Conservation (phyloP, 495 filamentous ascomycete species). For the Hypoxylon intermedium region DNA sequence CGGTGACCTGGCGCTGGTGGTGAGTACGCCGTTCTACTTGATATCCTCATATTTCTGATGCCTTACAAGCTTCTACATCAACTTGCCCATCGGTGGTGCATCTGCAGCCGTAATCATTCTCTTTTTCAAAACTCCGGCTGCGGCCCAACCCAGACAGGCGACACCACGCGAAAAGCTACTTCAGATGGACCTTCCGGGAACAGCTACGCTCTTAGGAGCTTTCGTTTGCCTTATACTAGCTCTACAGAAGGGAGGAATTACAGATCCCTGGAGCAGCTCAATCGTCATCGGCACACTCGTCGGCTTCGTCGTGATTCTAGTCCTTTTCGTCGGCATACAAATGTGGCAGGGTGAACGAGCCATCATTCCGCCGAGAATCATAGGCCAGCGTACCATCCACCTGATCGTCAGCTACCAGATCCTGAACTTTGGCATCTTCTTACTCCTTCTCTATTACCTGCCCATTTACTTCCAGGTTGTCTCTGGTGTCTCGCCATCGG, state of each 20-base stretch:
- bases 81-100: conserved; percentile 52
- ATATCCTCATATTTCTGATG: too few relatives aligned
- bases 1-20: conserved; percentile 58
- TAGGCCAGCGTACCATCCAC: conserved; percentile 47
- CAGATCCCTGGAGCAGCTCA: conserved; percentile 51
- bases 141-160: neutral
- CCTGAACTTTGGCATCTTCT: conserved; percentile 32
- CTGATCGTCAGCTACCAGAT: neutral
- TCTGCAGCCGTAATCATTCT: conserved; percentile 57
- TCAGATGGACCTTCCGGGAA: conserved; percentile 25
- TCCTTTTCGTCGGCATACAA: conserved; percentile 43
- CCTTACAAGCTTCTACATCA: conserved; percentile 62
- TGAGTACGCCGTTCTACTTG: too few relatives aligned
- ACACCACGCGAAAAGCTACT: conserved; percentile 42
- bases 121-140: conserved; percentile 56
- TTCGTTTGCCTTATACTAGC: conserved; percentile 8
- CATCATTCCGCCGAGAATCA: conserved; percentile 54
- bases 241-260: conserved; percentile 56
- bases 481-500: conserved; percentile 50
- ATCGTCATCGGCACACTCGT: conserved; percentile 58
- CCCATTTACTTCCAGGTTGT: conserved; percentile 70
- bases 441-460: conserved; percentile 64
- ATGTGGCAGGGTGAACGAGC: conserved; percentile 50
- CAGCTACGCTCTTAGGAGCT: conserved; percentile 45
- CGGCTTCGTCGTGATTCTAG: conserved; percentile 41